phyloP scores from a whole-genome alignment of 2,329 filamentous ascomycete species.

The Helotiales sp. region DNA sequence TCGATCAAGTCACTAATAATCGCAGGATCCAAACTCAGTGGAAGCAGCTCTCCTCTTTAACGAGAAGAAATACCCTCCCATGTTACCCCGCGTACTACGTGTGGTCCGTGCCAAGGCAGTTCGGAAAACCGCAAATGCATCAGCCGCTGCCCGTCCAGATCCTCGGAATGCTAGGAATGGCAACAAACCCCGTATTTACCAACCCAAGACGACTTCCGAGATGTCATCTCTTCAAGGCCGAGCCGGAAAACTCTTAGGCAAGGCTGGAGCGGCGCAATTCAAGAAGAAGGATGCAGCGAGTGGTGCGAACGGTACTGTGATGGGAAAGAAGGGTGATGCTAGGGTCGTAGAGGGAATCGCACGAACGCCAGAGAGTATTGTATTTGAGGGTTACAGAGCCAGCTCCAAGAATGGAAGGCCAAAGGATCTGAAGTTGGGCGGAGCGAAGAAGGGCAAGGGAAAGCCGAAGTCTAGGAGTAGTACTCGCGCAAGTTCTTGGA shows the following conservation, averaged over 20 bases:
- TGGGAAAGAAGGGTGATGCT: conserved; percentile 31
- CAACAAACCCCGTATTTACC: conserved; percentile 54
- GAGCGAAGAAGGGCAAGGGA: conserved; percentile 57
- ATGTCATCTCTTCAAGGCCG: conserved; percentile 75
- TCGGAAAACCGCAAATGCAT: conserved; percentile 46
- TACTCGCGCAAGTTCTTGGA: conserved; percentile 44
- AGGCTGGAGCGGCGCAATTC: conserved; percentile 60
- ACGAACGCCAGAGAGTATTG: conserved; percentile 69
- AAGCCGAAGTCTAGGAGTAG: conserved; percentile 47
- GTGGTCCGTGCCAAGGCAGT: conserved; percentile 73
- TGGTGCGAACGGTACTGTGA: conserved; percentile 37
- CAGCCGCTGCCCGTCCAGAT: conserved; percentile 27
- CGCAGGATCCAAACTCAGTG: conserved; percentile 78
- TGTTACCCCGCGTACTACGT: conserved; percentile 87
- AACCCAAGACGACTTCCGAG: conserved; percentile 71
- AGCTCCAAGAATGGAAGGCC: conserved; percentile 68
- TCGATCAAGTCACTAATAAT: conserved; percentile 29
- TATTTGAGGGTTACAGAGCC: conserved; percentile 83
- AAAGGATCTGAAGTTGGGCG: conserved; percentile 63
- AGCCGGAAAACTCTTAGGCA: conserved; percentile 74
- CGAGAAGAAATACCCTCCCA: conserved; percentile 90
- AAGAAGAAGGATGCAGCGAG: conserved; percentile 37
- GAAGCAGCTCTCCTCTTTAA: conserved; percentile 89
- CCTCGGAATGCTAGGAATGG: conserved; percentile 46
- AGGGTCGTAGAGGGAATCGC: conserved; percentile 42